Base-by-base conservation (phyloP, 345 rosid genomes). In the Angophora floribunda region DNA sequence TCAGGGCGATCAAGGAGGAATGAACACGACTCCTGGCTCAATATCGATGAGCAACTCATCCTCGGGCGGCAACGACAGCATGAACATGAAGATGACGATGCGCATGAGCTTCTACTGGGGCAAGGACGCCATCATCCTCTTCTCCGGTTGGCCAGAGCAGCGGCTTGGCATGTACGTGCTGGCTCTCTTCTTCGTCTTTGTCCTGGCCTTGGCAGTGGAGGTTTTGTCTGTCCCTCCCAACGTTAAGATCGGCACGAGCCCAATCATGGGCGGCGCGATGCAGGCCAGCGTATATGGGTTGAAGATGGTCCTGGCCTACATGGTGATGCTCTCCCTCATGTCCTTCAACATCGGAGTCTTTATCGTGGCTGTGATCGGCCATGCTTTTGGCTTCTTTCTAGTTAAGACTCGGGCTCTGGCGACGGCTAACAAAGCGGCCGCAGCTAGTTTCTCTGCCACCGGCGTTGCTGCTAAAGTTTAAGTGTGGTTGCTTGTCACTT, bases 71-170 rank as follows among this genome's bases (percentile, higher is more conserved):
- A 50, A 52, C 32, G 52, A 2, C 3, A 61, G 63, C 79, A 52
- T 51, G 85, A 79, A 32, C 52, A 85, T 52, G 78, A 90, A 87
- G 93, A 88, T 30, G 91, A 85, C 36, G 91, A 89, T 89, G 93
- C 92, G 87, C 87, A 91, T 53, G 92, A 91, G 86, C 88, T 91
- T 93, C 87, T 93, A 90, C 88, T 93, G 92, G 94, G 93, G 93
- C 22, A 91, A 87, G 86, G 90, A 92, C 6, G 93, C 91, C 45
- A 59, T 90, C n/a, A 26, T 93, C 61, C 86, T 92, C 82, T 93
- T 93, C 89, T 87, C 92, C 7, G 87, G 91, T 24, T 93, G 94
- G 93, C 94, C 94, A 1, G 90, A 90, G 21, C 78, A 85, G 86
- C 88, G 87, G 52, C 89, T 90, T 53, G 89, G 91, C 19, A 90